Base-by-base conservation (phyloP, 768 basidiomycete species). In the Aureoboletus auriporus region DNA sequence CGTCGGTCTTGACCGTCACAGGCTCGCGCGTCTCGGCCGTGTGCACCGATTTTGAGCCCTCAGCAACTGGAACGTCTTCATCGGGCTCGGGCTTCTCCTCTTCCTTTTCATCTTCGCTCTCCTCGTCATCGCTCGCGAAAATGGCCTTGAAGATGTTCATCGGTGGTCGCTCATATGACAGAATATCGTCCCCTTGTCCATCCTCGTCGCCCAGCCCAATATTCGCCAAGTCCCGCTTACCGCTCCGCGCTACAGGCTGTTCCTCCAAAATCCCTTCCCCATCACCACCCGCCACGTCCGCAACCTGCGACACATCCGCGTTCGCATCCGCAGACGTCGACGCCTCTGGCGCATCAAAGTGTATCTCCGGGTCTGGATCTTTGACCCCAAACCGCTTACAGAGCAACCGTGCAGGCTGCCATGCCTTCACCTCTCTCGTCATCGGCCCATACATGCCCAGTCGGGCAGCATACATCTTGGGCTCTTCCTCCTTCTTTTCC, bases 121-220 rank as follows among this genome's bases (percentile, higher is more conserved):
- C 89, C 59, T 95, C 93, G 39, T 92, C 90, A 51, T 92, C 91
- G 67, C 89, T 93, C 10, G 93, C 94, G 64, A 99, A 99, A 51
- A 99, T 97, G 4, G 95, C 93, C 64, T 95, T 96, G 76, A 98
- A 99, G 38, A 98, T 82, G 60, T 93, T 88, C 78, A 93, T 89
- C 6, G 83, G 72, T 2, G 96, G 95, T 34, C 88, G 78, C 57
- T 89, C 75, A 65, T 97, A 94, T 0, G 89, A 93, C 54, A 97
- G 72, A 6, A 83, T 93, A 60, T 94, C 93, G 33, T 78, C 69
- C 0, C 93, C 94, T 63, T 96, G 94, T 27, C 76, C 79, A 36
- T 93, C 92, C 60, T 97, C 93, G 43, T 96, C 93, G 20, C 93
- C 95, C 38, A 96, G 68, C 0, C 94, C 94, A 42, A 98, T 77